Base-by-base conservation (phyloP, 345 rosid genomes). In the Aurinia saxatilis region DNA sequence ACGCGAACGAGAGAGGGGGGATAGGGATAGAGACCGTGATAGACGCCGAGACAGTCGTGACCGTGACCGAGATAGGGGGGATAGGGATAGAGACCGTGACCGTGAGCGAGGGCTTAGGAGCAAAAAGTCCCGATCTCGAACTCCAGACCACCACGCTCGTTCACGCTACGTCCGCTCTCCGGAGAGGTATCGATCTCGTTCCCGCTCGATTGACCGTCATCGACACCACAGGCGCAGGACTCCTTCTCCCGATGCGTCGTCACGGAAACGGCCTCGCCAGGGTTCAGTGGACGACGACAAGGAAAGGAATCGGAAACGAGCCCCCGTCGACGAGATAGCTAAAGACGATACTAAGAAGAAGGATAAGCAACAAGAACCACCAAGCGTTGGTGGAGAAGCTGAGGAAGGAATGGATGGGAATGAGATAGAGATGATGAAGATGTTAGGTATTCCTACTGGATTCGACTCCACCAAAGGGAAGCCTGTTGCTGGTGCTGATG, bases 401-500 rank as follows among this genome's bases (percentile, higher is more conserved):
- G 84, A 74, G 39, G 80, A 76, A 3, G 73, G 45, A 5, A 55
- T 68, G 73, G 73, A 63, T 62, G 77, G 19, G 69, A 81, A 85
- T 53, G 93, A 85, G 73, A 51, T 83, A 7, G 96, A 90, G 80
- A 82, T 88, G 89, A 90, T 95, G 97, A 88, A 79, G 89, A 86
- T 81, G 68, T 61, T 95, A 10, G 96, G 99, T 72, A 90, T 95
- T 70, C 99, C 96, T 0, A 77, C 74, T 5, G 95, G 93, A 37
- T 90, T 95, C 18, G 97, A 95, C 70, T 84, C 99, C 0, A 95
- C 95, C 0, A 86, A 92, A 69, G 98, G 98, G 63, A 93, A 93
- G 71, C 95, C 86, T 5, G 99, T 95, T 23, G 54, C 67, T 3
- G 93, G 98, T 5, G 88, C 90, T 2, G 96, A 88, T 31, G 78